Evolutionary conservation across 164 flowering plant species (phyloP).

Genomic region (Chimonanthus praecox): DNA sequence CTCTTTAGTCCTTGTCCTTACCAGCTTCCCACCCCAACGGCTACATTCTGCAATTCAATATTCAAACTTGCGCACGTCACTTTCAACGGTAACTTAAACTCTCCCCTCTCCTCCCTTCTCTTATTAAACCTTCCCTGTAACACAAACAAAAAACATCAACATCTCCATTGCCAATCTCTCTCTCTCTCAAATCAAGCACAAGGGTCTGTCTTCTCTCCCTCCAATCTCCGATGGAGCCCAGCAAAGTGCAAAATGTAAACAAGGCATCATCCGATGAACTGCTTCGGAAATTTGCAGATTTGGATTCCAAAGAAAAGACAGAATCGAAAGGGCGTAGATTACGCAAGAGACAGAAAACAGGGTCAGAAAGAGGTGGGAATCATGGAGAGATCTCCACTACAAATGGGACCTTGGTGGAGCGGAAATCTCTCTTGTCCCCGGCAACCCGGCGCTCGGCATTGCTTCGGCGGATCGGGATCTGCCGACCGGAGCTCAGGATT

Average conservation of each 20-base stretch:
- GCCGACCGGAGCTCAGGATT: slow-evolving; percentile 32
- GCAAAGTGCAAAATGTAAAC: slow-evolving; percentile 55
- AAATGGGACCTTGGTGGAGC: slow-evolving; percentile 33
- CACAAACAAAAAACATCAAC: not conserved
- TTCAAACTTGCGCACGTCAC: not conserved
- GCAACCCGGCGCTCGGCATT: slow-evolving; percentile 24
- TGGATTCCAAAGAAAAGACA: slow-evolving; percentile 26
- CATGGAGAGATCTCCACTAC: slow-evolving; percentile 21
- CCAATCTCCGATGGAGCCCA: slow-evolving; percentile 20
- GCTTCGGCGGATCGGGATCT: slow-evolving; percentile 35
- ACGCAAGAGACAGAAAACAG: slow-evolving; percentile 17
- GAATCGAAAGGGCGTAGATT: slow-evolving; percentile 28
- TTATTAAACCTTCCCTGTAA: not conserved
- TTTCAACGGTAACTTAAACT: slow-evolving; percentile 1
- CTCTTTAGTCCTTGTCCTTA: not conserved
- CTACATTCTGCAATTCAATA: not conserved
- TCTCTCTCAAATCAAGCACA: not conserved
- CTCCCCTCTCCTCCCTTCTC: not conserved
- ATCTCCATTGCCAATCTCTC: not conserved
- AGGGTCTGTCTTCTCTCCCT: not conserved
- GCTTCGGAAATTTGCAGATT: slow-evolving; percentile 72
- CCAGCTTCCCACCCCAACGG: not conserved
- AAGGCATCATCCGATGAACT: slow-evolving; percentile 74
- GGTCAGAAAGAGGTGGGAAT: not conserved
- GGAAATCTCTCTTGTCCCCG: slow-evolving; percentile 52